Base-by-base conservation (phyloP, 768 basidiomycete species). In the Leucosporidium scottii region DNA sequence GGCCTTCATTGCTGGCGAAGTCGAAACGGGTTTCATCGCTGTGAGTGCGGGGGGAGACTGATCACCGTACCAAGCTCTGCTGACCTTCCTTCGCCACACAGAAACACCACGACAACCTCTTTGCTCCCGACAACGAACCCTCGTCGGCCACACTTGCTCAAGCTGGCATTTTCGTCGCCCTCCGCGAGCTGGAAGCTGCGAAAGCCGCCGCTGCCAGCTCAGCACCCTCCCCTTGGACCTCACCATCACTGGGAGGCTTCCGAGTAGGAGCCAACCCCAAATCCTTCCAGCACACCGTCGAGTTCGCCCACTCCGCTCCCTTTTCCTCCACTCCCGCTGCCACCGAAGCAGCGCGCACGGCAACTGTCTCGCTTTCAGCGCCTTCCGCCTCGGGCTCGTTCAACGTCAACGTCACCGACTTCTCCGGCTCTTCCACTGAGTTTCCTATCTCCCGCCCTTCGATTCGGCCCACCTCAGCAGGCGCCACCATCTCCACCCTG, bases 21-120 rank as follows among this genome's bases (percentile, higher is more conserved):
- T 97, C 17, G 93, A 96, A 75, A 94, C 93, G 3, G 91, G 91
- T 4, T 97, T 97, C 76, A 93, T 97, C 73, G 83, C 84, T 34
- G 91, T 91, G 76, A 59, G 82, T 76, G 8, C 15, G 13, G 39
- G 15, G 39, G 15, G 8, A 15, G 15, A 13, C 10, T 20, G 53
- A 62, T 30, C 12, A 15, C 31, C 28, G 2, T 28, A 28, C 61
- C 34, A 30, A 39, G 53, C 36, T 61, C 30, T 51, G 5, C 30
- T 12, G 25, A 51, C 31, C 9, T 18, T 44, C 61, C 17, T 9
- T 10, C 25, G 0, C 12, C 27, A 30, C 21, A 30, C 60, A 93
- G 91, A 91, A 90, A 85, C 87, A 94, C 76, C 83, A 84, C 74
- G 81, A 85, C 50, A 84, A 88, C 65, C 81, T 96, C n/a, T 92